These are phyloP conservation scores for Vitis hybrid DNA, from an alignment of 177 flowering plant genomes.

Conservation along the genomic window DNA sequence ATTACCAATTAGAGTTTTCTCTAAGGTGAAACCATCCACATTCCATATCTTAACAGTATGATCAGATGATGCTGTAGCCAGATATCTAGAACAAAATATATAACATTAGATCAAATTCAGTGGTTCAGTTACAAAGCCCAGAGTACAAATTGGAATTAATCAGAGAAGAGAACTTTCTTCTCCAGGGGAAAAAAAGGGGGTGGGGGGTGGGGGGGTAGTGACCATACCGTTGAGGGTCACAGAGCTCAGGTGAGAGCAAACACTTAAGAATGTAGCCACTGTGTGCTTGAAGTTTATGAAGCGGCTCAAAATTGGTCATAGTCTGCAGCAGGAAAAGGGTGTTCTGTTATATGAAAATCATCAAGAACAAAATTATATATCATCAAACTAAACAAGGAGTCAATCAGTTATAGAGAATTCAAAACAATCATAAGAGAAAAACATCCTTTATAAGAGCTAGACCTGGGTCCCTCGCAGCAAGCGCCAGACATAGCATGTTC, in stretches of 20 bases:
- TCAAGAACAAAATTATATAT: too few relatives aligned
- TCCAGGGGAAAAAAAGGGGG: neutral
- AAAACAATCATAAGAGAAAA: neutral
- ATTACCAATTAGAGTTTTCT: conserved; percentile 74
- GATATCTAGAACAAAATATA: conserved; percentile 46
- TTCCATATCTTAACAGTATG: conserved; percentile 97
- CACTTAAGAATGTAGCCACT: conserved; percentile 89
- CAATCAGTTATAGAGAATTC: too few relatives aligned
- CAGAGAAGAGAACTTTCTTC: neutral
- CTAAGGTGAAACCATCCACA: conserved; percentile 90
- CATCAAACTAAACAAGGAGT: too few relatives aligned
- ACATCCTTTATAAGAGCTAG: too few relatives aligned
- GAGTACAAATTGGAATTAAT: neutral
- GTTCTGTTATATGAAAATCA: too few relatives aligned
- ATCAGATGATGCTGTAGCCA: conserved; percentile 96
- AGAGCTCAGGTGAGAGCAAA: conserved; percentile 86
- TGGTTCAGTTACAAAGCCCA: neutral
- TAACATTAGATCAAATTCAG: neutral
- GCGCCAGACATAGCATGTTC: conserved; percentile 99
- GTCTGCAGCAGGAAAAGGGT: conserved; percentile 46
- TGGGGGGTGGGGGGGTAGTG: neutral
- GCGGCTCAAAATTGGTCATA: conserved; percentile 96
- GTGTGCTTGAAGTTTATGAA: conserved; percentile 94
- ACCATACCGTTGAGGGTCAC: conserved; percentile 73
- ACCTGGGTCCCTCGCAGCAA: conserved; percentile 89